Evolutionary conservation across 495 filamentous ascomycete species (phyloP).

Genomic region (Neurospora sp.): DNA sequence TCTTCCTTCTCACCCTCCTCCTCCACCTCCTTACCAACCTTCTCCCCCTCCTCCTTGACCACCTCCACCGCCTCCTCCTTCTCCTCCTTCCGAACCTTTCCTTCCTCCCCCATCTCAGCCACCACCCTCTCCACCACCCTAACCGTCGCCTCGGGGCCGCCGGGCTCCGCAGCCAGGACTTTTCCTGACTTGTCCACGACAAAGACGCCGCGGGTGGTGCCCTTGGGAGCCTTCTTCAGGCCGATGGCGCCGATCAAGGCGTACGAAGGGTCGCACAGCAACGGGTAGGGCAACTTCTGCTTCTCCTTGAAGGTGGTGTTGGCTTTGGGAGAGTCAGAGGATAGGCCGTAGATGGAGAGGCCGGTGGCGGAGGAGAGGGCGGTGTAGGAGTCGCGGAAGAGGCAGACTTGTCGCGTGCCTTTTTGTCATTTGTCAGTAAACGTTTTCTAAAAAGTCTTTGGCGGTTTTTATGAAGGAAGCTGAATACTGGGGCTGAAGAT

Average conservation of each 20-base stretch:
- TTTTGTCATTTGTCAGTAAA: slow-evolving; percentile 15
- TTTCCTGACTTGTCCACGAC: slow-evolving; percentile 69
- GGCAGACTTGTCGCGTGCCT: slow-evolving; percentile 89
- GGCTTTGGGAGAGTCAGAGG: slow-evolving; percentile 71
- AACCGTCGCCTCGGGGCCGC: slow-evolving; percentile 50
- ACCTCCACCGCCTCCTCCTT: neutral
- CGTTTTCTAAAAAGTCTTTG: neutral
- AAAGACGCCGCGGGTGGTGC: slow-evolving; percentile 79
- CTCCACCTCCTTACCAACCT: slow-evolving; percentile 4
- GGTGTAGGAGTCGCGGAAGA: slow-evolving; percentile 78
- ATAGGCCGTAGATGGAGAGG: slow-evolving; percentile 79
- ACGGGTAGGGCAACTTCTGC: slow-evolving; percentile 76
- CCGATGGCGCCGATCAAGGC: slow-evolving; percentile 67
- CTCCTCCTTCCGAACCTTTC: slow-evolving; percentile 7
- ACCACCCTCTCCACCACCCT: slow-evolving; percentile 46
- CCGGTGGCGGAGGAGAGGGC: slow-evolving; percentile 72
- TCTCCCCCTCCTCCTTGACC: neutral
- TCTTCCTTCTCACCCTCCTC: slow-evolving; percentile 7
- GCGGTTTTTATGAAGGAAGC: neutral
- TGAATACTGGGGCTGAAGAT: neutral
- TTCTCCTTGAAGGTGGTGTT: slow-evolving; percentile 88
- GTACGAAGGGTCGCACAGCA: slow-evolving; percentile 70
- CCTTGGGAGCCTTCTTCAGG: slow-evolving; percentile 62
- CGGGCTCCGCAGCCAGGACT: slow-evolving; percentile 50
- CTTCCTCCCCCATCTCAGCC: slow-evolving; percentile 16